These are phyloP conservation scores for Metschnikowia lochheadii DNA, from an alignment of 805 yeast genomes.

Conservation along the genomic window DNA sequence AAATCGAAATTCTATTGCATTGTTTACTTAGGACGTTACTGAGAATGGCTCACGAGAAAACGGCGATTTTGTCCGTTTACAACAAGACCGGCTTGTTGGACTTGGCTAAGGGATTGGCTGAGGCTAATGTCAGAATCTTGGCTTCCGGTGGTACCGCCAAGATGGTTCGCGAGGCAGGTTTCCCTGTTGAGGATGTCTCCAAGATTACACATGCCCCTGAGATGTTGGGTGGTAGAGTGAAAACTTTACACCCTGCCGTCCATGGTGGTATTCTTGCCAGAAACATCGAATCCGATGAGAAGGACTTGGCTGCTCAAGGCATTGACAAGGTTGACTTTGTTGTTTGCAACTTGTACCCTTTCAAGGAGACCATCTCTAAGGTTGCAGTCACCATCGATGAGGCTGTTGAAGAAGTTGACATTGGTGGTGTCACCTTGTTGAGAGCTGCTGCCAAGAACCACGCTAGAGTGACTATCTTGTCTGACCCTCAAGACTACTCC, in stretches of 20 bases:
- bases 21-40: not conserved
- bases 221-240: constrained; percentile 98
- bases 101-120: constrained; percentile 89
- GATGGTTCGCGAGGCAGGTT: constrained; percentile 93
- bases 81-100: constrained; percentile 96
- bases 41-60: constrained; percentile 50
- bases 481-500: constrained; percentile 93
- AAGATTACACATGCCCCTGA: constrained; percentile 97
- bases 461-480: constrained; percentile 88
- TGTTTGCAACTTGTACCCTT: constrained; percentile 96
- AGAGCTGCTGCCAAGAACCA: constrained; percentile 99
- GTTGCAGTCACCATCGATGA: constrained; percentile 93
- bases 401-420: constrained; percentile 98
- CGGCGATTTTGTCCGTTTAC: constrained; percentile 95
- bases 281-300: constrained; percentile 84
- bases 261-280: constrained; percentile 98
- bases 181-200: constrained; percentile 95
- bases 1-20: not conserved
- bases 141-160: constrained; percentile 98
- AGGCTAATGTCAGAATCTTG: constrained; percentile 82
- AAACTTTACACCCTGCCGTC: constrained; percentile 97
- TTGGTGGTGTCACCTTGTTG: constrained; percentile 92
- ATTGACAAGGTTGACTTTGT: constrained; percentile 96
- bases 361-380: constrained; percentile 94
- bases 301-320: constrained; percentile 81